These are phyloP conservation scores for Diaporthe longicolla DNA, from an alignment of 2,329 filamentous ascomycete species.

Conservation along the genomic window DNA sequence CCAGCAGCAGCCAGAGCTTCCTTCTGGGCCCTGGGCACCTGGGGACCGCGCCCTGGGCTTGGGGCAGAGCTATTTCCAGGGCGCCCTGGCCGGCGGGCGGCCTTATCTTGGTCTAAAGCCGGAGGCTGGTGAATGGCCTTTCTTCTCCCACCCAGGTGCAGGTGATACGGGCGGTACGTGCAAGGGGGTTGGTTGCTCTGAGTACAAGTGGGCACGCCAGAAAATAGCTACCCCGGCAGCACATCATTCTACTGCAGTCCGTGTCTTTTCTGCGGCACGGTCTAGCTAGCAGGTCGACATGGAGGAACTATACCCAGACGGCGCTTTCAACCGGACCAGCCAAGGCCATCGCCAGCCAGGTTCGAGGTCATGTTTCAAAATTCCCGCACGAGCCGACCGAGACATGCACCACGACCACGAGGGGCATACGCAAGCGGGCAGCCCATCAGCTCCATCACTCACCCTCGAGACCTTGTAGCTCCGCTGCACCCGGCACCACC, in stretches of 20 bases:
- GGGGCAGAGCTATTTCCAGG: conserved; percentile 19
- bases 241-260: conserved; percentile 12
- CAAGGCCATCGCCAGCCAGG: background rate
- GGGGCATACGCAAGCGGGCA: conserved; percentile 36
- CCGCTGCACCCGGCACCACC: conserved; percentile 1
- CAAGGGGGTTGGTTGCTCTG: background rate
- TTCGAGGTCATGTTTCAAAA: background rate
- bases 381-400: background rate
- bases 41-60: background rate
- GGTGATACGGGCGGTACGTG: conserved; percentile 11
- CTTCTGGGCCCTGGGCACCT: background rate
- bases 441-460: conserved; percentile 3
- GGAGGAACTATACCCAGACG: background rate
- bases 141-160: background rate
- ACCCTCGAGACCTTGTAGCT: background rate
- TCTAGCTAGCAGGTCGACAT: background rate
- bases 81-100: conserved; percentile 24
- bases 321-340: conserved; percentile 22
- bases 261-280: background rate
- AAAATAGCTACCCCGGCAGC: conserved; percentile 10
- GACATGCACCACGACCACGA: conserved; percentile 18
- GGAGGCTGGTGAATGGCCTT: conserved; percentile 37
- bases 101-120: conserved; percentile 39
- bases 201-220: background rate
- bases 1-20: too few relatives aligned